phyloP scores from a whole-genome alignment of 2,329 filamentous ascomycete genomes.

The Colletotrichum godetiae region DNA sequence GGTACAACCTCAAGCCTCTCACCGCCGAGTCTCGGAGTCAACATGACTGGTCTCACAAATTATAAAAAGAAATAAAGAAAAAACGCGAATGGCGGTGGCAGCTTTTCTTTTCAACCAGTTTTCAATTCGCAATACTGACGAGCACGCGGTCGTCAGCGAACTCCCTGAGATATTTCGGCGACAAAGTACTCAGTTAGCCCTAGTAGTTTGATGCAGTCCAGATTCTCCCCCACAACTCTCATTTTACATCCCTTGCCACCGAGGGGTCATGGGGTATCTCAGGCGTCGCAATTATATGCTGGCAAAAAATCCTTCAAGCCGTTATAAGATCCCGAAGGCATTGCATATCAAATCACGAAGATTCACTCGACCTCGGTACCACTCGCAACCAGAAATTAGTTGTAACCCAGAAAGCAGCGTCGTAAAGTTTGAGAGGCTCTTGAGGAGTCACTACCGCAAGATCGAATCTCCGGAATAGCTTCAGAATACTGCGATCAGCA shows the following conservation, averaged over 20 bases:
- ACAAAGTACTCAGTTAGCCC: too few species aligned
- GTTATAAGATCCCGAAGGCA: background rate
- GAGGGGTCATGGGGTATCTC: background rate
- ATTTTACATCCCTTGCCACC: too few species aligned
- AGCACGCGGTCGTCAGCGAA: too few species aligned
- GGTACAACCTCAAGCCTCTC: background rate
- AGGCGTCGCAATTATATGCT: background rate
- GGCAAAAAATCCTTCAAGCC: background rate
- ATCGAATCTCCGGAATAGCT: conserved; percentile 38
- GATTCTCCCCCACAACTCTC: too few species aligned
- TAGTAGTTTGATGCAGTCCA: too few species aligned
- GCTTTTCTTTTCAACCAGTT: too few species aligned
- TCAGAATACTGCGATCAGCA: conserved; percentile 37
- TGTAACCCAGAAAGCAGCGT: conserved; percentile 38
- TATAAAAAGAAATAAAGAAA: too few species aligned
- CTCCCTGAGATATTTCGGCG: too few species aligned
- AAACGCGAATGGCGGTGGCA: background rate
- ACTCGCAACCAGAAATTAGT: conserved; percentile 39
- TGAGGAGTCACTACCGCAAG: conserved; percentile 37
- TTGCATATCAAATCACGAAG: background rate
- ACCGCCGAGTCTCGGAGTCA: background rate
- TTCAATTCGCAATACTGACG: too few species aligned
- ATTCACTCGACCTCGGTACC: conserved; percentile 4
- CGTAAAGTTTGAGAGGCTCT: conserved; percentile 35
- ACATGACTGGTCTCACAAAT: background rate